phyloP scores from a whole-genome alignment of 2,329 filamentous ascomycete species.

The Hortaea werneckii region DNA sequence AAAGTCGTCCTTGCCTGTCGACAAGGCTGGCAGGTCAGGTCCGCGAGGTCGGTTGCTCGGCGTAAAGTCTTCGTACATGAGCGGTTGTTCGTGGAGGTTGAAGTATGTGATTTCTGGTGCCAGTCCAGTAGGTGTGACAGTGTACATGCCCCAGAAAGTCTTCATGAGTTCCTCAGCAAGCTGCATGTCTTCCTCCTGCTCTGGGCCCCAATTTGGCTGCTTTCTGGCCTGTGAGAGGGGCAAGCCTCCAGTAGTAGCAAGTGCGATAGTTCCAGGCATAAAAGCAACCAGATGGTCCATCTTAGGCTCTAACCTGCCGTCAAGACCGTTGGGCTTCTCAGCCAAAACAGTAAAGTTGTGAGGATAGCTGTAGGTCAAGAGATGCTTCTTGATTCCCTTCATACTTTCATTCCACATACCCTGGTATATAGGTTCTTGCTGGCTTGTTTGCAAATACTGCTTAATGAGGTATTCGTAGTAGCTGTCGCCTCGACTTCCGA shows the following conservation, averaged over 20 bases:
- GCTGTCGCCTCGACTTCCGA: slow-evolving; percentile 89
- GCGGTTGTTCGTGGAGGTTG: slow-evolving; percentile 58
- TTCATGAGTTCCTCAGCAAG: slow-evolving; percentile 87
- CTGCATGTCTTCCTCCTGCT: slow-evolving; percentile 77
- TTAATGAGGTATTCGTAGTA: slow-evolving; percentile 99
- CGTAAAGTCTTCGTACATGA: slow-evolving; percentile 46
- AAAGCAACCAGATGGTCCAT: slow-evolving; percentile 99
- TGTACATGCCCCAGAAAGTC: slow-evolving; percentile 98
- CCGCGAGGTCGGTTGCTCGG: slow-evolving; percentile 34
- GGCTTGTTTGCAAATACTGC: slow-evolving; percentile 88
- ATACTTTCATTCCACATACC: slow-evolving; percentile 90
- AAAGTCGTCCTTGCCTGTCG: slow-evolving; percentile 52
- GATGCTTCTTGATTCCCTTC: slow-evolving; percentile 75
- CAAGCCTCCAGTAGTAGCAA: slow-evolving; percentile 72
- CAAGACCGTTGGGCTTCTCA: slow-evolving; percentile 68
- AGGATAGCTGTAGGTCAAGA: slow-evolving; percentile 77
- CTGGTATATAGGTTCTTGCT: slow-evolving; percentile 73
- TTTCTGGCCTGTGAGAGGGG: slow-evolving; percentile 66
- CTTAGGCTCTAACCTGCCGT: slow-evolving; percentile 61
- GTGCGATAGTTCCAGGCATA: slow-evolving; percentile 88
- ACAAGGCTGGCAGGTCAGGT: slow-evolving; percentile 34
- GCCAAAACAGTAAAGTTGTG: slow-evolving; percentile 80
- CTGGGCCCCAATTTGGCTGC: slow-evolving; percentile 57
- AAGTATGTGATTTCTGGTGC: slow-evolving; percentile 94
- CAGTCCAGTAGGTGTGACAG: slow-evolving; percentile 78